phyloP scores from a whole-genome alignment of 2,329 filamentous ascomycete genomes.

The Colletotrichum neosansevieriae region DNA sequence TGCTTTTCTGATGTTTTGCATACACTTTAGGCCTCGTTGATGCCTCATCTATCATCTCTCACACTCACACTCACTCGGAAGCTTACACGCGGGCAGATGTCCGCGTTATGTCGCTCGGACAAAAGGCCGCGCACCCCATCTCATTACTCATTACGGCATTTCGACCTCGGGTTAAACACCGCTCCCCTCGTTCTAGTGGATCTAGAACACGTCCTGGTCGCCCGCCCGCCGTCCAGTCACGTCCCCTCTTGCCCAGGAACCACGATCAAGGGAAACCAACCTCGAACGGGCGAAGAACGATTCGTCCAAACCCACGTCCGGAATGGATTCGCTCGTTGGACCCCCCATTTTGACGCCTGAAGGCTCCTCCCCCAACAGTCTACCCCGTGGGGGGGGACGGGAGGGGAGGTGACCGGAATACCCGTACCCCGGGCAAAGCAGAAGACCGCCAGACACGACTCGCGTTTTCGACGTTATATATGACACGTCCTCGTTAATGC shows the following conservation, averaged over 20 bases:
- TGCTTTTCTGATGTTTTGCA: constrained; percentile 11
- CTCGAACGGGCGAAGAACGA: neutral
- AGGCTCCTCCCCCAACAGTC: constrained; percentile 20
- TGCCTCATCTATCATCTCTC: constrained; percentile 1
- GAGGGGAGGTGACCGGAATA: constrained; percentile 9
- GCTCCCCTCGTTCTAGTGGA: constrained; percentile 10
- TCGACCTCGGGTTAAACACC: constrained; percentile 27
- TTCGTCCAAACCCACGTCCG: constrained; percentile 9
- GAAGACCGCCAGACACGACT: constrained; percentile 19
- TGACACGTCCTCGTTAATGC: constrained; percentile 3
- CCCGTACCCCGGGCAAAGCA: constrained; percentile 16
- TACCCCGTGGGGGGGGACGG: constrained; percentile 25
- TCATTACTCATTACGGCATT: neutral
- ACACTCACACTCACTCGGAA: neutral
- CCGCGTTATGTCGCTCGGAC: constrained; percentile 19
- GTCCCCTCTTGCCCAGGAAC: neutral
- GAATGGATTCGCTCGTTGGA: constrained; percentile 2
- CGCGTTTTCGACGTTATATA: constrained; percentile 20
- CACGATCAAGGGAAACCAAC: constrained; percentile 6
- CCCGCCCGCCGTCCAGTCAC: constrained; percentile 24
- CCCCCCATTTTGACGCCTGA: neutral
- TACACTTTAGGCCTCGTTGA: constrained; percentile 12
- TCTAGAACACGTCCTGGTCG: constrained; percentile 1
- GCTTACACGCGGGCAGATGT: constrained; percentile 12
- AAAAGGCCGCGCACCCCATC: constrained; percentile 13